Evolutionary conservation across 83 land plant genomes (phyloP).

Genomic region (Diphasiastrum complanatum): DNA sequence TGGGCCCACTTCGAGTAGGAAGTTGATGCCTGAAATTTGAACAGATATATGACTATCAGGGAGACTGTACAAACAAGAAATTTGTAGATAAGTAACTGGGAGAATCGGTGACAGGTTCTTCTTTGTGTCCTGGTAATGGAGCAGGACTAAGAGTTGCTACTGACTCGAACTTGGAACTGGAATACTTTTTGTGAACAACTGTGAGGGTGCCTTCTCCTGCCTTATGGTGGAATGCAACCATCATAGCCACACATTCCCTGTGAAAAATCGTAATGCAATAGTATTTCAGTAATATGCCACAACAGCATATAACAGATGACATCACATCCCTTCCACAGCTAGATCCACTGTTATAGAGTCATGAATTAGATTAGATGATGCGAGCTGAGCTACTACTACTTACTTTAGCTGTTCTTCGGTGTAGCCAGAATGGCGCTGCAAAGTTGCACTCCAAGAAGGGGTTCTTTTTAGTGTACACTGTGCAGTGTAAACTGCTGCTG

Average conservation of each 20-base stretch:
- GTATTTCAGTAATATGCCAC: too few relatives aligned
- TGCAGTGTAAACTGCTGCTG: slow-evolving; percentile 56
- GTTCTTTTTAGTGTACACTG: slow-evolving; percentile 33
- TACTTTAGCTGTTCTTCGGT: slow-evolving; percentile 47
- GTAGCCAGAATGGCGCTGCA: slow-evolving; percentile 50
- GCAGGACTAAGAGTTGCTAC: slow-evolving; percentile 46
- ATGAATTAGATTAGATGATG: not conserved
- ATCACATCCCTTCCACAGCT: not conserved
- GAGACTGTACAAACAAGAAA: too few relatives aligned
- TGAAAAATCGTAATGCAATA: too few relatives aligned
- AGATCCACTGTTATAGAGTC: not conserved
- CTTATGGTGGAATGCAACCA: slow-evolving; percentile 41
- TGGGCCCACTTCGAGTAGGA: too few relatives aligned
- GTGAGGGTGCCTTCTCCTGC: slow-evolving; percentile 32
- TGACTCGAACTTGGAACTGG: slow-evolving; percentile 27
- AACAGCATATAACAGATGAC: not conserved
- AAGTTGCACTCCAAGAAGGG: slow-evolving; percentile 40
- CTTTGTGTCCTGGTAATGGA: too few relatives aligned
- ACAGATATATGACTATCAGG: too few relatives aligned
- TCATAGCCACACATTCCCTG: slow-evolving; percentile 54
- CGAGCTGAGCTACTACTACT: not conserved
- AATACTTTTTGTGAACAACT: slow-evolving; percentile 47
- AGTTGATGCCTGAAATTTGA: too few relatives aligned
- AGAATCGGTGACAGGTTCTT: too few relatives aligned
- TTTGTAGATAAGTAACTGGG: too few relatives aligned